Evolutionary conservation across 257 asterid species (phyloP), one percentile per base, ranked within the genome.

Genomic region (Forsythia suspensa): DNA sequence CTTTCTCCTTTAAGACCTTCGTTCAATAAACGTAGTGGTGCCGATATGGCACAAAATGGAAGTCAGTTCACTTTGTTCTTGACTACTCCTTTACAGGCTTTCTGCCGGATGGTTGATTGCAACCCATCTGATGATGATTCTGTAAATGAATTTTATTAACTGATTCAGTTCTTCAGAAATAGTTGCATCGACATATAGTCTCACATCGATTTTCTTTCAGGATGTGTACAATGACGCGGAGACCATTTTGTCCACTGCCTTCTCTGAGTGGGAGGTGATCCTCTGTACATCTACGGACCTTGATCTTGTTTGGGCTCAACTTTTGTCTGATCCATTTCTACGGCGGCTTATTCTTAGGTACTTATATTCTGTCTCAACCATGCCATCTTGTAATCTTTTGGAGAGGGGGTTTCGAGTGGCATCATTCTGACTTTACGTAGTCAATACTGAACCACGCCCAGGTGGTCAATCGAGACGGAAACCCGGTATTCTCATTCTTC

Each of bases 11-110:
- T 87, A 85, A 88, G 77, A 80, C 92, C 98, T 74, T 92, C 94
- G 69, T 85, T 79, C 89, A 95, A 86, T 90, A 89, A 86, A 63
- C 87, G 75, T 68, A 82, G 83, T 70, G 86, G 74, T 15, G 34
- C 82, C 82, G 92, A 87, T 73, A 77, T 82, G 40, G 70, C 90
- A 77, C 92, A 85, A 43, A 78, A 71, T 68, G 99, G 98, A 86
- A 93, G 97, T 80, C 99, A 95, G 87, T 95, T 95, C 85, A 95
- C 99, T 48, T 89, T 91, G 86, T 95, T 95, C 87, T 87, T 95
- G 83, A 85, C 99, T 63, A 89, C 92, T 85, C 99, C 99, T 29
- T 88, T 92, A 57, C 98, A 85, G 85, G 98, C 97, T 55, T 93
- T 95, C 86, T 92, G 97, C 85, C 92, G 91, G 79, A 83, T 92